Evolutionary conservation across 2,329 filamentous ascomycete genomes (phyloP).

Genomic region (Penicillium psychrosexuale): DNA sequence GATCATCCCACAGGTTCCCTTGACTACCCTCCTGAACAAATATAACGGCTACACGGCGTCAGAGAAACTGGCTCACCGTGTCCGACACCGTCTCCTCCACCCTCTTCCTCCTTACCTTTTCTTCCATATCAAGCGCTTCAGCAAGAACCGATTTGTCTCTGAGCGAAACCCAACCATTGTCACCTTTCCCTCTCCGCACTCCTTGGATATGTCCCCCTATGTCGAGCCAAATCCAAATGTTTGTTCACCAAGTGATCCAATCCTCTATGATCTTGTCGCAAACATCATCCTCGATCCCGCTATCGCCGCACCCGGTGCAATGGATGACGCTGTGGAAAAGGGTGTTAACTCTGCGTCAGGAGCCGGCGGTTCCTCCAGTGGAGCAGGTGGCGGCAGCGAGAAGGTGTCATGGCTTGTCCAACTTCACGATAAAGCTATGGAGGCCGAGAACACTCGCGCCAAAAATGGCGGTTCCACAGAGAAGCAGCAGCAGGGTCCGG

Average conservation of each 20-base stretch:
- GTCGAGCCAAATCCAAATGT: conserved; percentile 79
- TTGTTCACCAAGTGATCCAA: conserved; percentile 72
- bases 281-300: conserved; percentile 67
- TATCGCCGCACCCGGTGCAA: conserved; percentile 64
- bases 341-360: conserved; percentile 36
- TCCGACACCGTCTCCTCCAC: conserved; percentile 84
- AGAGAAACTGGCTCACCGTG: conserved; percentile 82
- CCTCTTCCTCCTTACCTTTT: conserved; percentile 87
- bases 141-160: conserved; percentile 90
- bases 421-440: conserved; percentile 69
- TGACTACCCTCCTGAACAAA: conserved; percentile 79
- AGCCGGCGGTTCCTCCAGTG: conserved; percentile 43
- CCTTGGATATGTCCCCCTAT: conserved; percentile 84
- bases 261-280: conserved; percentile 92
- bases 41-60: conserved; percentile 87
- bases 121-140: conserved; percentile 97
- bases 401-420: conserved; percentile 96
- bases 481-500: conserved; percentile 53
- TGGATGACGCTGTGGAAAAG: conserved; percentile 41
- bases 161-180: conserved; percentile 98
- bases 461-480: conserved; percentile 26
- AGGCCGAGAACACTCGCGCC: conserved; percentile 36
- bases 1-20: conserved; percentile 77
- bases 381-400: conserved; percentile 83
- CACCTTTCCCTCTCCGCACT: conserved; percentile 80